phyloP scores from a whole-genome alignment of 1,139 yeast genomes.

The Zygoascus meyerae region DNA sequence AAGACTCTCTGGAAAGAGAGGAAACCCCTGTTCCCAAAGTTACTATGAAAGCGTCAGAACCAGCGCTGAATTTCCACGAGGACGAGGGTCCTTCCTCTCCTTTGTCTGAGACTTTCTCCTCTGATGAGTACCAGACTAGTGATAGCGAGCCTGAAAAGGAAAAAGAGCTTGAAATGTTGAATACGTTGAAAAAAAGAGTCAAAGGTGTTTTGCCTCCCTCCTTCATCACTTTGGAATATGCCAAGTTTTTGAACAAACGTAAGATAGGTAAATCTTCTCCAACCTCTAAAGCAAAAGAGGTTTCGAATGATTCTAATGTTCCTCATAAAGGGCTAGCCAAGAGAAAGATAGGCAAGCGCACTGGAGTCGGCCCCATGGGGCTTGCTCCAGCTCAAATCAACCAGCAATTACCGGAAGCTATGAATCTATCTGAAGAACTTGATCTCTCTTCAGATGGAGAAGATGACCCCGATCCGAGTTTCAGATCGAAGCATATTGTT shows the following conservation, averaged over 20 bases:
- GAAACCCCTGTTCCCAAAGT: background rate
- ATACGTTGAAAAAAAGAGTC: slow-evolving; percentile 12
- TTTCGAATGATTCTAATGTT: background rate
- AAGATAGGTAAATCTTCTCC: background rate
- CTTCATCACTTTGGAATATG: slow-evolving; percentile 18
- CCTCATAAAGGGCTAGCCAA: slow-evolving; percentile 17
- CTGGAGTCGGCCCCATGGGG: background rate
- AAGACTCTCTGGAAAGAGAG: background rate
- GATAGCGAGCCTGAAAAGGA: slow-evolving; percentile 6
- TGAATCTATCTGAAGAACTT: no score
- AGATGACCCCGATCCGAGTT: no score
- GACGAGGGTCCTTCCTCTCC: background rate
- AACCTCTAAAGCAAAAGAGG: background rate
- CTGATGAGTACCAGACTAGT: background rate
- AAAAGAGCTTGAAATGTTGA: slow-evolving; percentile 2
- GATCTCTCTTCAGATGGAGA: no score
- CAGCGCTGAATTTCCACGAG: background rate
- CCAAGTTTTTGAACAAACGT: slow-evolving; percentile 9
- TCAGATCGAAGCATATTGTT: no score
- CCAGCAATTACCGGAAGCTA: no score
- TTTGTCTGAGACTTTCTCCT: background rate
- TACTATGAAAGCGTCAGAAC: no score
- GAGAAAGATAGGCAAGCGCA: slow-evolving; percentile 11
- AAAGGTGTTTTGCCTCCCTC: slow-evolving; percentile 20
- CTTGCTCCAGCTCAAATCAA: no score